Evolutionary conservation across 371 early-diverging fungal species (phyloP), one percentile per base, ranked within the genome.

Genomic region (Circinella minor): DNA sequence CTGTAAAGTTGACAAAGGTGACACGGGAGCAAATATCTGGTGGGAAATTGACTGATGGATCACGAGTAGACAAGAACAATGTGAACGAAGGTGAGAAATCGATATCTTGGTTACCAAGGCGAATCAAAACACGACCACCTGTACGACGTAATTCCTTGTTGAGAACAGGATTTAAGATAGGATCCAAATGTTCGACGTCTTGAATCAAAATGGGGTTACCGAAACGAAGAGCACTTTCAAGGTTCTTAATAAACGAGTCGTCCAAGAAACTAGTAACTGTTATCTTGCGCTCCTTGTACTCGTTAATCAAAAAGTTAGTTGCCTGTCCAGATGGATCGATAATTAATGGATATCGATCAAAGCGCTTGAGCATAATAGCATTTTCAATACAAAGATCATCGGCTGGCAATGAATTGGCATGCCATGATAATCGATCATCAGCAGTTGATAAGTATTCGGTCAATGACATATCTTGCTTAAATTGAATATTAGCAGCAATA

Each of bases 41-140:
- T 6, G 95, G 87, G 88, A 98, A 97, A 72, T 89, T 86, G 68
- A 95, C 94, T 0, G 95, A 92, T 5, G 98, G 94, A 78, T 98
- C 97, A 64, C 97, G 91, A 4, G 98, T 98, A 6, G 95, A 88
- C 73, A 99, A 77, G 88, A 96, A 97, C 38, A 99, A 82, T 2
- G 92, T 93, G 86, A 99, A 99, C 7, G 96, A 84, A 14, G 99
- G 98, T 37, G 99, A 99, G 81, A 98, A 98, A 85, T 99, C 99
- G 68, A 99, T 97, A 67, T 99, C 99, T 76, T 98, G 96, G 70
- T 87, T 90, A 46, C 99, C 99, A 43, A 99, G 85, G 27, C 97
- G 93, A 70, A 98, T 95, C 69, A 99, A 79, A 10, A 95, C 95
- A 77, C 99, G 96, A 47, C 99, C 99, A 68, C 99, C 99, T 18